A percentile compares a stretch with the other conserved stretches of the same genome.
Conservation (phyloP, 805 yeast species). For the Debaryomyces hansenii region DNA sequence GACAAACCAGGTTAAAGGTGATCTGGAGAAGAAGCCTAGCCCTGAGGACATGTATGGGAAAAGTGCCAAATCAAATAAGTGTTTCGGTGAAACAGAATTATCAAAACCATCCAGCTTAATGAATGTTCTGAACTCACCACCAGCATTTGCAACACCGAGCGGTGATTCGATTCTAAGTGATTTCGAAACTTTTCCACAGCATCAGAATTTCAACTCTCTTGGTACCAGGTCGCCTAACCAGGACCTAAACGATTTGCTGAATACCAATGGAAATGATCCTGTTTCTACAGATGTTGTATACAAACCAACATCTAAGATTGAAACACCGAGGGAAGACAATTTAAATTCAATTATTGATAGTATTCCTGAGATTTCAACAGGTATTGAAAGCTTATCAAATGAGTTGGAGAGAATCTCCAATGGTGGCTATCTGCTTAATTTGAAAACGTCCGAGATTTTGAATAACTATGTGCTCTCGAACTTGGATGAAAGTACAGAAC, state of each 20-base stretch:
- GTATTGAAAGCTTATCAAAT: conserved; percentile 24
- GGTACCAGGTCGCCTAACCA: too few relatives aligned
- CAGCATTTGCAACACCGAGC: conserved; percentile 12
- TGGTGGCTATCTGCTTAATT: conserved; percentile 24
- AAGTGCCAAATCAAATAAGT: not conserved
- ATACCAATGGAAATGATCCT: too few relatives aligned
- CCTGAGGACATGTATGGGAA: too few relatives aligned
- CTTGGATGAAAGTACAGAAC: not conserved
- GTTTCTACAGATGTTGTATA: too few relatives aligned
- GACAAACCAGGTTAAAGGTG: too few relatives aligned
- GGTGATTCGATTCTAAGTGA: conserved; percentile 11
- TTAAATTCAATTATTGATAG: not conserved
- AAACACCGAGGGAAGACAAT: not conserved
- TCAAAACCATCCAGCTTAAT: not conserved
- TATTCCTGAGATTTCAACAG: conserved; percentile 21
- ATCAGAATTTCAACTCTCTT: too few relatives aligned
- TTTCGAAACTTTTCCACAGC: not conserved
- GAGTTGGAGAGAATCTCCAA: conserved; percentile 25
- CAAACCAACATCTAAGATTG: too few relatives aligned
- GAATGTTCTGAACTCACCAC: conserved; percentile 5
- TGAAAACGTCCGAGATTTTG: conserved; percentile 28
- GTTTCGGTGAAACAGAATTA: not conserved
- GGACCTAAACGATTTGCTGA: too few relatives aligned
- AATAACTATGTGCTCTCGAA: conserved; percentile 19
- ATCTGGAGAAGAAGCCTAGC: too few relatives aligned